These are phyloP conservation scores for Carex myosuroides DNA, from an alignment of 176 grass and related monocot species.

Conservation along the genomic window DNA sequence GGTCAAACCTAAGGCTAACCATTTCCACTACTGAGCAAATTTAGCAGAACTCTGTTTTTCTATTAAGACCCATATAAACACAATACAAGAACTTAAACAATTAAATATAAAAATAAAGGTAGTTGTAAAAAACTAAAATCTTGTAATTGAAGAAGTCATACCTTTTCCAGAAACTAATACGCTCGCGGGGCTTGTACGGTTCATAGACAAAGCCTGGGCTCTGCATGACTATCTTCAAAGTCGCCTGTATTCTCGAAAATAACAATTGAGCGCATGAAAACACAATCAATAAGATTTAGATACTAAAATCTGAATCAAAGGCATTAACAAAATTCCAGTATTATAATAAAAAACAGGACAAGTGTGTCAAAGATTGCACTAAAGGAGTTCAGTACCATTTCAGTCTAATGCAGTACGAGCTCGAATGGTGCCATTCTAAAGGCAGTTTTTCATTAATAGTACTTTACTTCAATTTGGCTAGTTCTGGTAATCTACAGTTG, in stretches of 20 bases:
- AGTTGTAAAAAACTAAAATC: constrained; percentile 3
- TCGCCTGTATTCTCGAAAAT: constrained; percentile 31
- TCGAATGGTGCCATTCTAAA: neutral
- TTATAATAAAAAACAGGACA: too few species aligned
- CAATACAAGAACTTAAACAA: neutral
- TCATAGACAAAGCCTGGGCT: constrained; percentile 93
- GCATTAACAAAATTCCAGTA: neutral
- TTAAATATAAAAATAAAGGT: constrained; percentile 2
- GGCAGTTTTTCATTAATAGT: neutral
- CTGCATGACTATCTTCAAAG: constrained; percentile 61
- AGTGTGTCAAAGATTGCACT: neutral
- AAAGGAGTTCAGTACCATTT: neutral
- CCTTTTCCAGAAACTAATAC: constrained; percentile 93
- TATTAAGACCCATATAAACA: neutral
- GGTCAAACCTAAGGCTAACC: neutral
- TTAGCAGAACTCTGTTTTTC: neutral
- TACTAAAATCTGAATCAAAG: neutral
- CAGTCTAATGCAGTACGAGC: neutral
- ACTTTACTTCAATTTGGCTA: neutral
- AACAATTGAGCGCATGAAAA: constrained; percentile 16
- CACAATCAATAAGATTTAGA: constrained; percentile 1
- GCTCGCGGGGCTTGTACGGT: constrained; percentile 52
- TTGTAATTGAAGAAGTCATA: constrained; percentile 1
- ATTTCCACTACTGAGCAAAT: neutral
- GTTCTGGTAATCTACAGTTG: neutral